Conservation (phyloP, 176 grass and related monocot species). For the Carex scoparia region DNA sequence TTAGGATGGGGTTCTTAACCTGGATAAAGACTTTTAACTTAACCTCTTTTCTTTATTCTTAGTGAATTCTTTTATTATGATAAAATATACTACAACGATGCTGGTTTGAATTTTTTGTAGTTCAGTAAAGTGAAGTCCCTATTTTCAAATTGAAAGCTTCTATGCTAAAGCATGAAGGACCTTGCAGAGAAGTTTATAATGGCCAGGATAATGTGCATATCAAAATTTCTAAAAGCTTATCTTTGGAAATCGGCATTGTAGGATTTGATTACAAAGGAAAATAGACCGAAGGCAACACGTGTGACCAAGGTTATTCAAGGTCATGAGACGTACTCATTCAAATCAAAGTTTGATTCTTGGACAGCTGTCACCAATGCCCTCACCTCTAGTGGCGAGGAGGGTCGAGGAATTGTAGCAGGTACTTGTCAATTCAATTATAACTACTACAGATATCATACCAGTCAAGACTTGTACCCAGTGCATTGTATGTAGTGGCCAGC, state of each 20-base stretch:
- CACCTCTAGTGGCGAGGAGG: conserved; percentile 56
- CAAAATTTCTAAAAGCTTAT: conserved; percentile 1
- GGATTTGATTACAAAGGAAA: conserved; percentile 72
- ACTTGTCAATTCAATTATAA: conserved; percentile 12
- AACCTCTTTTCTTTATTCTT: neutral
- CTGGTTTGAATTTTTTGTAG: neutral
- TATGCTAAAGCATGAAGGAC: neutral
- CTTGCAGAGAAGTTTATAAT: neutral
- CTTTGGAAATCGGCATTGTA: conserved; percentile 24
- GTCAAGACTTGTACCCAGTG: neutral
- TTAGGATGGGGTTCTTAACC: neutral
- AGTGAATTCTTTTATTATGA: neutral
- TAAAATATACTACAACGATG: neutral
- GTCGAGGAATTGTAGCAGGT: conserved; percentile 95
- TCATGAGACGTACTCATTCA: conserved; percentile 80
- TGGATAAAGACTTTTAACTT: neutral
- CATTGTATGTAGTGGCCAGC: neutral
- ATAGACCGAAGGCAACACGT: conserved; percentile 64
- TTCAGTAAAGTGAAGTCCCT: neutral
- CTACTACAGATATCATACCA: neutral
- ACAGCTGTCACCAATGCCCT: conserved; percentile 36
- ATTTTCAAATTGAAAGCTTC: neutral
- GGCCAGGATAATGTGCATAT: neutral
- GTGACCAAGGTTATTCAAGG: conserved; percentile 91
- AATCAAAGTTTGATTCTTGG: conserved; percentile 92